phyloP scores from a whole-genome alignment of 2,329 filamentous ascomycete species.

The Paramyrothecium roridum region DNA sequence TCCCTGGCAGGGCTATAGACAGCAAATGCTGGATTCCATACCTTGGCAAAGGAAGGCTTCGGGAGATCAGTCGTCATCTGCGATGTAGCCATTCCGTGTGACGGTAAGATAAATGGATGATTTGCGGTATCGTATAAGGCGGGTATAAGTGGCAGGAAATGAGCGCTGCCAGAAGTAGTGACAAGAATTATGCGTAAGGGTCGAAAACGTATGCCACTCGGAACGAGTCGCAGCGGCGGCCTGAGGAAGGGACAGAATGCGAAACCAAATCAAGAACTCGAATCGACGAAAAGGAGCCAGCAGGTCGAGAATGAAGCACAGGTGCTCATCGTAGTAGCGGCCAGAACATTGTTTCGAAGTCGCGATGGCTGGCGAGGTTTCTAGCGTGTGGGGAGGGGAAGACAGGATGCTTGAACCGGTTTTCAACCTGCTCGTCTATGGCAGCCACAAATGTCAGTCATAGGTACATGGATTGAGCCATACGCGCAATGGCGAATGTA shows the following conservation, averaged over 20 bases:
- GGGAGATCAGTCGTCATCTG: constrained; percentile 43
- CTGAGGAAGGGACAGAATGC: constrained; percentile 24
- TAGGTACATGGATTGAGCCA: not conserved
- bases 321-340: constrained; percentile 54
- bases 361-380: not conserved
- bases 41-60: constrained; percentile 76
- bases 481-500: not conserved
- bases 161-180: not conserved
- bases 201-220: not conserved
- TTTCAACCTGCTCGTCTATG: no score
- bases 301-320: constrained; percentile 43
- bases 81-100: constrained; percentile 36
- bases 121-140: no score
- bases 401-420: not conserved
- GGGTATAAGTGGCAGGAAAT: constrained; percentile 5
- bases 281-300: constrained; percentile 51
- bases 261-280: constrained; percentile 48
- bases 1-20: no score
- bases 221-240: constrained; percentile 3
- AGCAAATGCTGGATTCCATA: constrained; percentile 31
- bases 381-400: not conserved
- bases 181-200: not conserved
- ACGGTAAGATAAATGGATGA: no score
- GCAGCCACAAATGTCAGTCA: not conserved
- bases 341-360: constrained; percentile 27